Evolutionary conservation across 164 flowering plant genomes (phyloP).

Genomic region (Dillenia suffruticosa): DNA sequence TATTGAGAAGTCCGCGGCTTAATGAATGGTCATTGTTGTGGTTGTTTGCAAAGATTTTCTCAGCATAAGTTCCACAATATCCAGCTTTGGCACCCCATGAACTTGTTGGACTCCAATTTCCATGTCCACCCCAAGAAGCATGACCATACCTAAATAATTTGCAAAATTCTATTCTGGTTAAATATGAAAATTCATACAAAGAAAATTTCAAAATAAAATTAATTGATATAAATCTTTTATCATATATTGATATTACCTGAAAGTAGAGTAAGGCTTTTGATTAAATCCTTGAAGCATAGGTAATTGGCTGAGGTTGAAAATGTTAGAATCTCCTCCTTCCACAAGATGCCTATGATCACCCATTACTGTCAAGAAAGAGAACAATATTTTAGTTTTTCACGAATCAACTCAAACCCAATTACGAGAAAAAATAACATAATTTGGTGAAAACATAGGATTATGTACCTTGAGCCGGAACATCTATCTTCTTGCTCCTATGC

Average conservation of each 20-base stretch:
- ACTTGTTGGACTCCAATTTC: slow-evolving; percentile 17
- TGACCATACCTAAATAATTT: slow-evolving; percentile 28
- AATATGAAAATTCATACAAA: background rate
- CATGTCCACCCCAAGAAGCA: slow-evolving; percentile 32
- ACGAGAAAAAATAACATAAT: background rate
- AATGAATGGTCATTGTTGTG: slow-evolving; percentile 3
- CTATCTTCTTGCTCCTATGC: slow-evolving; percentile 87
- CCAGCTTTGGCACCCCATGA: slow-evolving; percentile 9
- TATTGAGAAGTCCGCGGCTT: slow-evolving; percentile 4
- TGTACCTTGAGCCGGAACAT: slow-evolving; percentile 70
- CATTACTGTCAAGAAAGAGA: slow-evolving; percentile 23
- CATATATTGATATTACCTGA: slow-evolving; percentile 23
- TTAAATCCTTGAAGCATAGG: slow-evolving; percentile 49
- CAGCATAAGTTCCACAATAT: slow-evolving; percentile 14
- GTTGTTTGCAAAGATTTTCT: slow-evolving; percentile 13
- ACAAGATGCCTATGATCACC: slow-evolving; percentile 29
- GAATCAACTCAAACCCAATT: slow-evolving; percentile 13
- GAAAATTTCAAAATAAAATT: background rate
- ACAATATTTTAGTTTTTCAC: background rate
- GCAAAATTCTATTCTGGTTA: background rate
- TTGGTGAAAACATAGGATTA: slow-evolving; percentile 1
- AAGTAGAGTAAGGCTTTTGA: slow-evolving; percentile 20
- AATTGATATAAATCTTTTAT: background rate
- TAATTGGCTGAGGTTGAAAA: slow-evolving; percentile 47
- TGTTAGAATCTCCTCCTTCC: slow-evolving; percentile 35